Percentiles rank a stretch among this genome's conserved stretches.
Conservation (phyloP, 1,139 yeast species). For the Meyerozyma smithsonii region DNA sequence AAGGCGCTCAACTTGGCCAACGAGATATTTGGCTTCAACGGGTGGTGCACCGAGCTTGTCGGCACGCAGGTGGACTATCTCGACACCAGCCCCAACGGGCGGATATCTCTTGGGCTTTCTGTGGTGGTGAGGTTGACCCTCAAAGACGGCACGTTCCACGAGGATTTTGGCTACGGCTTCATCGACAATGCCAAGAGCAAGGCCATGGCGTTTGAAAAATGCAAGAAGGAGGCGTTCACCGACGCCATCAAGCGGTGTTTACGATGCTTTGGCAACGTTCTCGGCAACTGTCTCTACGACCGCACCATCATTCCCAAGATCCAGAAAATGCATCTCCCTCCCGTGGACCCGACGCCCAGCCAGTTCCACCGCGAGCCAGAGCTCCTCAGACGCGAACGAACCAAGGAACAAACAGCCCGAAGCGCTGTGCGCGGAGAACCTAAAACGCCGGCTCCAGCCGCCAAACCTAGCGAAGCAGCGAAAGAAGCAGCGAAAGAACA, state of each 20-base stretch:
- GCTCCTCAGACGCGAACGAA: conserved; percentile 27
- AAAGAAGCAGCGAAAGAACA: too few species aligned
- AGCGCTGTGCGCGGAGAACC: neutral
- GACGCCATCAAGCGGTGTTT: conserved; percentile 76
- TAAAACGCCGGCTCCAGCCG: conserved; percentile 9
- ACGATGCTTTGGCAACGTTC: conserved; percentile 73
- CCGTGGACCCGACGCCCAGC: conserved; percentile 48
- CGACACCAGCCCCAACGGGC: conserved; percentile 55
- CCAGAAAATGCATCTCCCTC: conserved; percentile 47
- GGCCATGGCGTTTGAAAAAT: conserved; percentile 74
- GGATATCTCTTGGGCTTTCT: conserved; percentile 60
- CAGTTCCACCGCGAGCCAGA: conserved; percentile 38
- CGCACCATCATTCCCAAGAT: conserved; percentile 58
- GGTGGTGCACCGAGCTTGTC: conserved; percentile 72
- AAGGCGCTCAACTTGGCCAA: conserved; percentile 73
- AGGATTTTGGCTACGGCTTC: conserved; percentile 79
- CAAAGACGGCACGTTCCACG: conserved; percentile 72
- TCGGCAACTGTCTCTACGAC: conserved; percentile 78
- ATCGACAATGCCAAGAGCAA: conserved; percentile 68
- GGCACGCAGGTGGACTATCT: conserved; percentile 65
- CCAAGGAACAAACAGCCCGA: conserved; percentile 7
- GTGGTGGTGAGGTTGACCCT: conserved; percentile 68
- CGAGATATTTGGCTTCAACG: conserved; percentile 75
- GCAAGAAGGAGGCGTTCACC: conserved; percentile 77
- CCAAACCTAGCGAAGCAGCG: conserved; percentile 11